A percentile compares a stretch with the other conserved stretches of the same genome.
phyloP scores from a whole-genome alignment of 495 filamentous ascomycete genomes.

The Aspergillus coremiiformis region DNA sequence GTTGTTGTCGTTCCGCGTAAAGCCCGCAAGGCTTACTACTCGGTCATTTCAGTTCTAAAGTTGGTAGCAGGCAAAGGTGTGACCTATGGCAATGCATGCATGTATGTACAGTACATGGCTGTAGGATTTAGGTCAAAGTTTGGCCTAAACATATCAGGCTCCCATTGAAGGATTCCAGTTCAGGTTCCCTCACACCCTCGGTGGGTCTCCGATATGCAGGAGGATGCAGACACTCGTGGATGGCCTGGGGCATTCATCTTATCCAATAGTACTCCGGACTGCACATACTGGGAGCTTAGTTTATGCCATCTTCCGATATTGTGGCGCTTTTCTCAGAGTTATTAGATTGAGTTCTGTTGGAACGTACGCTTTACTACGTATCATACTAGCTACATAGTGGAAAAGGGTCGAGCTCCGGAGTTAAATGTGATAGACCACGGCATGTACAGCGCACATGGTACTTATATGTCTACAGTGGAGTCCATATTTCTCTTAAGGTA shows the following conservation, averaged over 20 bases:
- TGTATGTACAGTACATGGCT: background rate
- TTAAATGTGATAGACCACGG: background rate
- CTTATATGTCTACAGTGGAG: background rate
- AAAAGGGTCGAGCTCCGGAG: background rate
- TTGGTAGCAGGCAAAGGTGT: background rate
- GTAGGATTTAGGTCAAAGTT: background rate
- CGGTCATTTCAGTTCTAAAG: background rate
- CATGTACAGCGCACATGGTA: background rate
- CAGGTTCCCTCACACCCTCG: background rate
- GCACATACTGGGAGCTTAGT: background rate
- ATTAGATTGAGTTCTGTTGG: background rate
- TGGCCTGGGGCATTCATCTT: background rate
- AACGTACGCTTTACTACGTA: background rate
- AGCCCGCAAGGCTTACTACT: background rate
- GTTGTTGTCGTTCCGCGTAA: background rate
- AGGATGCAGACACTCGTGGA: constrained; percentile 8
- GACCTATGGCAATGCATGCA: background rate
- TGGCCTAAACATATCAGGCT: background rate
- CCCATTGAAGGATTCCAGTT: background rate
- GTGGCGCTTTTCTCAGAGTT: background rate
- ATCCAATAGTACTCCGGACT: no score
- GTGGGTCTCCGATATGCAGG: constrained; percentile 4
- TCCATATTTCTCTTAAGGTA: background rate
- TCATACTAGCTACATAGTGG: background rate
- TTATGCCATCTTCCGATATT: background rate